Conservation (phyloP, 2,329 filamentous ascomycete genomes). For the Cladorrhinum sp. region DNA sequence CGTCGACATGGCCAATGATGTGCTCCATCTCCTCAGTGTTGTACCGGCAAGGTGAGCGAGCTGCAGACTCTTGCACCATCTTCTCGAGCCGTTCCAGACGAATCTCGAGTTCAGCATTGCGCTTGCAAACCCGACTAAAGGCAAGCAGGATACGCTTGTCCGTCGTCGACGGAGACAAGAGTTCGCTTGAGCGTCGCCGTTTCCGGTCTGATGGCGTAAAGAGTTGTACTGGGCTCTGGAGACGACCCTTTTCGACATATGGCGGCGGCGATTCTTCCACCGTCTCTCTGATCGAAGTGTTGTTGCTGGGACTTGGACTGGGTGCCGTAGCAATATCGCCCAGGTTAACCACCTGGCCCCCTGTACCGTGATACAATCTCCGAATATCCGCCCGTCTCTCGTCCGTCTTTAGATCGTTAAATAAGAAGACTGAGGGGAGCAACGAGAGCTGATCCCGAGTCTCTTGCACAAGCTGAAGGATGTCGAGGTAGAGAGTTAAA, state of each 20-base stretch:
- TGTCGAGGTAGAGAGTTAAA: conserved; percentile 6
- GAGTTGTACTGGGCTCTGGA: neutral
- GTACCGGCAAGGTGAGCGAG: conserved; percentile 8
- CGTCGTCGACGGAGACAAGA: conserved; percentile 1
- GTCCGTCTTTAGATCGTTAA: neutral
- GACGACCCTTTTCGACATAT: conserved; percentile 5
- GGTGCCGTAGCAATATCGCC: neutral
- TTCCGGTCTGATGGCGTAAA: conserved; percentile 7
- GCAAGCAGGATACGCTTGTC: conserved; percentile 3
- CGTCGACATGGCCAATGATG: conserved; percentile 5
- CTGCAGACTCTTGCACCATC: conserved; percentile 1
- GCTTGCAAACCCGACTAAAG: conserved; percentile 2
- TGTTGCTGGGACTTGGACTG: neutral
- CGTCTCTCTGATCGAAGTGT: neutral
- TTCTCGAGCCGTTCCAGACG: conserved; percentile 7
- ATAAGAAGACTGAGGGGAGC: conserved; percentile 9
- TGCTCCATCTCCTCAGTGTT: conserved; percentile 7
- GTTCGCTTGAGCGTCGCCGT: conserved; percentile 10
- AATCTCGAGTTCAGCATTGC: conserved; percentile 1
- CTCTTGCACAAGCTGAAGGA: conserved; percentile 1
- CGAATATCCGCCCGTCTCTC: conserved; percentile 1
- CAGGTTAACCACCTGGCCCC: conserved; percentile 1
- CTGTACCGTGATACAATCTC: neutral
- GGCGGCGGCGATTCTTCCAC: neutral
- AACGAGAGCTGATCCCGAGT: conserved; percentile 4